These are phyloP conservation scores for Fusarium marasasianum DNA, from an alignment of 2,329 filamentous ascomycete species.

Conservation along the genomic window DNA sequence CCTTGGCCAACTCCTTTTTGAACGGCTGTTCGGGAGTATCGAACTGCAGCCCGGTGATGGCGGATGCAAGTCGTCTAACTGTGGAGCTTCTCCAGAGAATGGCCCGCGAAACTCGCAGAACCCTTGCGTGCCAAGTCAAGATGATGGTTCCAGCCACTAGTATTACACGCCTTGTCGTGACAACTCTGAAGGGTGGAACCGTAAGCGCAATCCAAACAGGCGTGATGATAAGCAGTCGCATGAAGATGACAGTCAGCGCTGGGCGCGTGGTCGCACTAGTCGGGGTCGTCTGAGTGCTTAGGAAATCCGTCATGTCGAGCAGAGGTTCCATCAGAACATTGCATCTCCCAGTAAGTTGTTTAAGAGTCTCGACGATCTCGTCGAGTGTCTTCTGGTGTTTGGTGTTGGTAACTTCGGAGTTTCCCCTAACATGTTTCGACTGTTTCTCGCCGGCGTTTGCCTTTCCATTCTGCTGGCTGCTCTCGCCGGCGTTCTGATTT, in stretches of 20 bases:
- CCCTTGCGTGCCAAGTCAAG: conserved; percentile 91
- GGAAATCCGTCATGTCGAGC: conserved; percentile 87
- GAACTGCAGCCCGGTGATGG: conserved; percentile 84
- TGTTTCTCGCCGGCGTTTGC: conserved; percentile 41
- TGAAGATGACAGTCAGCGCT: conserved; percentile 87
- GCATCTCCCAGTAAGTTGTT: conserved; percentile 89
- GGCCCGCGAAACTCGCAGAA: conserved; percentile 83
- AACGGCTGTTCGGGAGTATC: conserved; percentile 56
- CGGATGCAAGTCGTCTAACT: conserved; percentile 73
- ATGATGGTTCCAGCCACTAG: conserved; percentile 87
- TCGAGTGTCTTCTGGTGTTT: conserved; percentile 94
- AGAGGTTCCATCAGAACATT: conserved; percentile 92
- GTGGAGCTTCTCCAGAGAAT: conserved; percentile 89
- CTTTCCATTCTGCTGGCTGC: conserved; percentile 40
- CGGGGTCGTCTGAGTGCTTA: conserved; percentile 88
- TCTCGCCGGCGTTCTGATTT: conserved; percentile 26
- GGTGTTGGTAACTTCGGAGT: conserved; percentile 69
- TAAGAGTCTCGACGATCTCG: conserved; percentile 94
- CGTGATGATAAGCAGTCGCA: conserved; percentile 87
- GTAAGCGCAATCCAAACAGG: conserved; percentile 89
- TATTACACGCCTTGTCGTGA: conserved; percentile 85
- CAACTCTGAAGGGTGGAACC: conserved; percentile 81
- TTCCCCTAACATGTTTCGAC: conserved; percentile 54
- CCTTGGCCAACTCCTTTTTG: conserved; percentile 41
- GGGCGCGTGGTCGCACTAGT: conserved; percentile 92